Percentiles rank a stretch among this genome's conserved stretches.
Evolutionary conservation across 1,284 basidiomycete genomes (phyloP).

Genomic region (Apiotrichum akiyoshidainum): DNA sequence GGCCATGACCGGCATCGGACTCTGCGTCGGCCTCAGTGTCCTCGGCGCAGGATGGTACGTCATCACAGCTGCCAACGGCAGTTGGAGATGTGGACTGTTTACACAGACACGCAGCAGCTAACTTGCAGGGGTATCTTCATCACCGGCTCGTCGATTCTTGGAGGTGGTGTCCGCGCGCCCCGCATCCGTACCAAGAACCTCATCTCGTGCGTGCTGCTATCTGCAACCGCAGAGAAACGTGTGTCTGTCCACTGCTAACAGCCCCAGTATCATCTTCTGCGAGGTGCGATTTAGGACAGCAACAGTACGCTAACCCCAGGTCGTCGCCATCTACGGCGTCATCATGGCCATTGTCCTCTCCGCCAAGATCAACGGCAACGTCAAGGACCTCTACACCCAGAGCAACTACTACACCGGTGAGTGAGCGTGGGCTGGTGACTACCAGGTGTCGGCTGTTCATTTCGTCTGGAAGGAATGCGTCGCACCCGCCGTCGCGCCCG

Average conservation of each 20-base stretch:
- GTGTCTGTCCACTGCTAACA: background rate
- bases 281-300: constrained; percentile 42
- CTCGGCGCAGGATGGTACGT: constrained; percentile 91
- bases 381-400: constrained; percentile 69
- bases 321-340: constrained; percentile 85
- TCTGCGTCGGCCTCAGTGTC: constrained; percentile 91
- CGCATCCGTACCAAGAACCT: constrained; percentile 96
- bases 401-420: constrained; percentile 86
- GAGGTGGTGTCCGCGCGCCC: constrained; percentile 90
- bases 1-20: constrained; percentile 84
- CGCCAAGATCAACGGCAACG: constrained; percentile 64
- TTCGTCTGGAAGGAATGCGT: too few species aligned
- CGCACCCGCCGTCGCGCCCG: too few species aligned
- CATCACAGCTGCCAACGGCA: background rate
- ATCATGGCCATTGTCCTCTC: constrained; percentile 94
- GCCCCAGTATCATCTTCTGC: constrained; percentile 91
- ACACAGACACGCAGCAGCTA: background rate
- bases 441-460: too few species aligned
- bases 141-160: constrained; percentile 90
- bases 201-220: constrained; percentile 69
- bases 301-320: constrained; percentile 54
- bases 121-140: constrained; percentile 90
- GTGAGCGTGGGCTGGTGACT: constrained; percentile 21
- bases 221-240: background rate
- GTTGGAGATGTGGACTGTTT: background rate